Percentiles rank a stretch among this genome's conserved stretches.
Evolutionary conservation across 352 stramenopile genomes (phyloP).

Genomic region (Globisporangium perplexum): DNA sequence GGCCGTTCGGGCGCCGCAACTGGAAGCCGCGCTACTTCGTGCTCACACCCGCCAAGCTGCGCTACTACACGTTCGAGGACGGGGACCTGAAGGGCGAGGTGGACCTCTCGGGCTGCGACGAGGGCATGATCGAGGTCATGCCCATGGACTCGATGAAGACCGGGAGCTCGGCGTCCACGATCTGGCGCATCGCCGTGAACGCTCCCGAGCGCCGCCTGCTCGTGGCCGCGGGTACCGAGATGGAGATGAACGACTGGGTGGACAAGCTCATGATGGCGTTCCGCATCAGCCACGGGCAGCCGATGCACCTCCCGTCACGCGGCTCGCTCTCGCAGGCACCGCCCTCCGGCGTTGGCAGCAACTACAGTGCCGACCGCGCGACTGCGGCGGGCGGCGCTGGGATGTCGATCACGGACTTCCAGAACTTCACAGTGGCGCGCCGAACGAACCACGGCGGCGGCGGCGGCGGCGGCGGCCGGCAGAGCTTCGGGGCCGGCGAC

Average conservation of each 20-base stretch:
- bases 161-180: slow-evolving; percentile 57
- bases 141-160: slow-evolving; percentile 71
- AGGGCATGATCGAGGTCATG: slow-evolving; percentile 73
- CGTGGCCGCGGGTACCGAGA: slow-evolving; percentile 64
- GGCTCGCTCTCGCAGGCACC: slow-evolving; percentile 8
- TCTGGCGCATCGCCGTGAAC: slow-evolving; percentile 78
- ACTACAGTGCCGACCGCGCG: neutral
- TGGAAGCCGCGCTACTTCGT: slow-evolving; percentile 84
- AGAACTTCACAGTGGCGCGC: slow-evolving; percentile 67
- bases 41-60: slow-evolving; percentile 46
- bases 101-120: slow-evolving; percentile 54
- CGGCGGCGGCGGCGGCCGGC: slow-evolving; percentile 32
- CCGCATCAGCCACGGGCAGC: slow-evolving; percentile 45
- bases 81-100: slow-evolving; percentile 69
- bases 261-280: slow-evolving; percentile 67
- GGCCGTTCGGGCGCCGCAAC: slow-evolving; percentile 62
- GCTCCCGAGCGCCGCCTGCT: slow-evolving; percentile 49
- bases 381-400: neutral
- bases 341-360: neutral
- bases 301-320: slow-evolving; percentile 16
- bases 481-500: slow-evolving; percentile 34
- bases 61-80: slow-evolving; percentile 81
- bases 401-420: slow-evolving; percentile 56
- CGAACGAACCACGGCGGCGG: slow-evolving; percentile 24
- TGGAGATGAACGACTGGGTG: slow-evolving; percentile 86